phyloP scores from a whole-genome alignment of 192 early-diverging fungal species.

The Piromyces finnis region DNA sequence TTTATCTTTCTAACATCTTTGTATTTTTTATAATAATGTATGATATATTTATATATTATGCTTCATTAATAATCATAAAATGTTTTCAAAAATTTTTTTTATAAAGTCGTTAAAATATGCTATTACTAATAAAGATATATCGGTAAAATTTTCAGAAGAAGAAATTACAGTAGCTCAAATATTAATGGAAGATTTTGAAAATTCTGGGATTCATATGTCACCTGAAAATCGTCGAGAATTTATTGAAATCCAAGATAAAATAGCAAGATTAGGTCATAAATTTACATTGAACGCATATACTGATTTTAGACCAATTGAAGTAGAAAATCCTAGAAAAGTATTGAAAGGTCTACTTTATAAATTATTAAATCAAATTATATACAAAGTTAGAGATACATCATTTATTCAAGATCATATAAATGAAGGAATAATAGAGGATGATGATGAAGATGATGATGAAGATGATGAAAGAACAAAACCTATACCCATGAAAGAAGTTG shows the following conservation, averaged over 20 bases:
- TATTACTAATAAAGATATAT: slow-evolving; percentile 34
- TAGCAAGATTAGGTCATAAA: slow-evolving; percentile 55
- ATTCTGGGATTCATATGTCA: slow-evolving; percentile 79
- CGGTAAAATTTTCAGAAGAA: slow-evolving; percentile 32
- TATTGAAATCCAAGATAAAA: slow-evolving; percentile 66
- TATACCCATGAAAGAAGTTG: slow-evolving; percentile 15
- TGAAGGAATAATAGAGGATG: background rate
- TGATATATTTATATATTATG: too few relatives aligned
- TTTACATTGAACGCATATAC: slow-evolving; percentile 25
- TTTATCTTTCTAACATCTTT: too few relatives aligned
- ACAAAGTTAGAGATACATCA: background rate
- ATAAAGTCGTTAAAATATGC: slow-evolving; percentile 53
- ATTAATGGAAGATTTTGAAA: slow-evolving; percentile 83
- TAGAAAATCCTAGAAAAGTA: slow-evolving; percentile 7
- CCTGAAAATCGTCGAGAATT: slow-evolving; percentile 42
- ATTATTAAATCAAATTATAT: background rate
- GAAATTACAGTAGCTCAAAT: slow-evolving; percentile 61
- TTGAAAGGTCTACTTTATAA: slow-evolving; percentile 11
- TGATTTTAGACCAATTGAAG: slow-evolving; percentile 1
- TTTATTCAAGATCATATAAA: background rate
- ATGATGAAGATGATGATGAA: background rate
- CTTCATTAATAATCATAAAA: too few relatives aligned
- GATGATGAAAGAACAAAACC: slow-evolving; percentile 1
- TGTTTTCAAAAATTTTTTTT: too few relatives aligned
- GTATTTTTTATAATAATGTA: too few relatives aligned